These are phyloP conservation scores for Tricholoma terreum DNA, from an alignment of 768 basidiomycete genomes.

Conservation along the genomic window DNA sequence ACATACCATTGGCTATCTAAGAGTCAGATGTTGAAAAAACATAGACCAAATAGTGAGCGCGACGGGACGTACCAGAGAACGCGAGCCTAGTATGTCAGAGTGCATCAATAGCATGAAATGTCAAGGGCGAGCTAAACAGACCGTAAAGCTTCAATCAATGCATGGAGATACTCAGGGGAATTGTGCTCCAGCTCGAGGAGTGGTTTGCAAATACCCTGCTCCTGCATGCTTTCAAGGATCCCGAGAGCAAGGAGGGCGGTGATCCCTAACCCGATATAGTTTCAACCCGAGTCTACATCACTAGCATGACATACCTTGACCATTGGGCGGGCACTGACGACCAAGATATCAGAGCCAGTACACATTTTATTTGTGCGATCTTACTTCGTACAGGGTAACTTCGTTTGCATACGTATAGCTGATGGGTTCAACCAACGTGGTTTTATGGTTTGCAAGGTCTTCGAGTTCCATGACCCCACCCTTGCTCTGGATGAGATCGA, in stretches of 20 bases:
- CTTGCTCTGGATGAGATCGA: slow-evolving; percentile 77
- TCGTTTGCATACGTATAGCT: slow-evolving; percentile 83
- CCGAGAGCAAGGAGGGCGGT: slow-evolving; percentile 92
- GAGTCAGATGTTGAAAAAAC: background rate
- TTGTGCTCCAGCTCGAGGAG: slow-evolving; percentile 86
- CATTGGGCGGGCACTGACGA: slow-evolving; percentile 90
- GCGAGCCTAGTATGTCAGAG: slow-evolving; percentile 42
- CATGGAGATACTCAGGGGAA: slow-evolving; percentile 84
- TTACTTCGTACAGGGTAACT: slow-evolving; percentile 88
- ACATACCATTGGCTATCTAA: slow-evolving; percentile 87
- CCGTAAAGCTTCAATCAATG: slow-evolving; percentile 83
- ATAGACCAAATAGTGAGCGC: background rate
- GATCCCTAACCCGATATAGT: slow-evolving; percentile 47
- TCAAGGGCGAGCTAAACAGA: slow-evolving; percentile 27
- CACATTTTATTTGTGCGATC: slow-evolving; percentile 8
- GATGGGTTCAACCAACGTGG: slow-evolving; percentile 85
- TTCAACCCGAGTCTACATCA: slow-evolving; percentile 1
- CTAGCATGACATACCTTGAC: slow-evolving; percentile 61
- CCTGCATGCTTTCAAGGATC: slow-evolving; percentile 84
- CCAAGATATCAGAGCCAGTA: slow-evolving; percentile 1
- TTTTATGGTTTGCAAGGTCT: slow-evolving; percentile 84
- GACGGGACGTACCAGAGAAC: slow-evolving; percentile 60
- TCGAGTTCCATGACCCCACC: slow-evolving; percentile 93
- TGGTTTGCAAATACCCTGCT: slow-evolving; percentile 62
- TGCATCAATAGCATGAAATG: background rate